Evolutionary conservation across 108 stramenopile species (phyloP).

Genomic region (Mediolabrus comicus): DNA sequence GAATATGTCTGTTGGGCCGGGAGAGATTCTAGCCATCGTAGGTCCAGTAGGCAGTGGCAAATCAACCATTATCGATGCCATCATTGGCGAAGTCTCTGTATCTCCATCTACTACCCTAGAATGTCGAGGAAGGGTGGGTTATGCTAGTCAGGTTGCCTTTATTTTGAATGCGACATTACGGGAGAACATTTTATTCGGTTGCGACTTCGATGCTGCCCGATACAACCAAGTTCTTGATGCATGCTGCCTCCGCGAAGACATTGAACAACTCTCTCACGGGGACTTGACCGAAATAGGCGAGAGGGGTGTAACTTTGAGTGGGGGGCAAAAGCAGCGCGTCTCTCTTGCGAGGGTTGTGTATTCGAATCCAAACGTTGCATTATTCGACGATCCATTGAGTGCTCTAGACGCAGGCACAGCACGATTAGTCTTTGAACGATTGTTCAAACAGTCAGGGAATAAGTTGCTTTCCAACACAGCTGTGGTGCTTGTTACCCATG

Average conservation of each 20-base stretch:
- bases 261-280: constrained; percentile 57
- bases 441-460: constrained; percentile 42
- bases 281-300: constrained; percentile 86
- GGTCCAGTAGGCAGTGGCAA: constrained; percentile 91
- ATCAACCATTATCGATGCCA: constrained; percentile 68
- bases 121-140: constrained; percentile 68
- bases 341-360: constrained; percentile 81
- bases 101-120: constrained; percentile 27
- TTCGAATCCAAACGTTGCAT: constrained; percentile 62
- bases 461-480: constrained; percentile 56
- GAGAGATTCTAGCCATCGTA: constrained; percentile 61
- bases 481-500: constrained; percentile 88
- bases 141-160: constrained; percentile 91
- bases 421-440: constrained; percentile 70
- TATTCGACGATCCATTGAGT: constrained; percentile 92
- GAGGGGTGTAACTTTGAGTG: constrained; percentile 73
- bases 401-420: constrained; percentile 92
- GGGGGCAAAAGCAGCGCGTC: constrained; percentile 83
- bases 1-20: constrained; percentile 47
- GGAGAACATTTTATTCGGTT: constrained; percentile 96
- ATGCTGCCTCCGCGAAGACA: constrained; percentile 75
- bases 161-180: constrained; percentile 91
- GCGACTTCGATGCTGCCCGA: constrained; percentile 54
- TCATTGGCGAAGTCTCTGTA: constrained; percentile 73
- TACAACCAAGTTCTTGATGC: constrained; percentile 87